Conservation (phyloP, 2,329 filamentous ascomycete genomes). For the Cladophialophora chaetospira region DNA sequence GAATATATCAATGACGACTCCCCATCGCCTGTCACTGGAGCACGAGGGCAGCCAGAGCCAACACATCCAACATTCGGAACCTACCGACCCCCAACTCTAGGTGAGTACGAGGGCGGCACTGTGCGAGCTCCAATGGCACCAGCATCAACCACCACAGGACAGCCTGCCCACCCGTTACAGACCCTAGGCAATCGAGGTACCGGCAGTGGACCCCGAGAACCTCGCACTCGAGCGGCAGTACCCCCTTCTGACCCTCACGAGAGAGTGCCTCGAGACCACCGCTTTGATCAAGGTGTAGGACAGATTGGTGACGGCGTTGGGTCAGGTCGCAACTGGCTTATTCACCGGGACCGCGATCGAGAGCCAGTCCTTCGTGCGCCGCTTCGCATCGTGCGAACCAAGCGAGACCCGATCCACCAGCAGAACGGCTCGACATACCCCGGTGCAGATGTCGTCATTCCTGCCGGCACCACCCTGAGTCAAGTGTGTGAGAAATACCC, state of each 20-base stretch:
- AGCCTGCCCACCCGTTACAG: too few relatives aligned
- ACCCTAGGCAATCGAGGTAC: too few relatives aligned
- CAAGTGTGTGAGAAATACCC: constrained; percentile 26
- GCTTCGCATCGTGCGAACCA: constrained; percentile 4
- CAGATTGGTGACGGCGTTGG: background rate
- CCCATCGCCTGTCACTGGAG: background rate
- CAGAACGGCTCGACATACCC: constrained; percentile 3
- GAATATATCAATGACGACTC: background rate
- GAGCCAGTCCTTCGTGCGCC: background rate
- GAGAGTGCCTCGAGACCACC: background rate
- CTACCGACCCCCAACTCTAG: too few relatives aligned
- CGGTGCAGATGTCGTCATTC: constrained; percentile 8
- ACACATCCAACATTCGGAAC: too few relatives aligned
- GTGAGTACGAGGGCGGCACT: too few relatives aligned
- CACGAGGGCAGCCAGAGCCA: background rate
- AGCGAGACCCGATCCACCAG: background rate
- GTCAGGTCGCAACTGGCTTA: background rate
- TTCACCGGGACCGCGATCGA: background rate
- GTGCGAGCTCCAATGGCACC: too few relatives aligned
- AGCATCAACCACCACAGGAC: too few relatives aligned
- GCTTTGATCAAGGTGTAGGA: background rate
- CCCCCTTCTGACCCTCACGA: background rate
- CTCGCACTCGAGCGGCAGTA: background rate
- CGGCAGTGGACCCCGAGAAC: too few relatives aligned
- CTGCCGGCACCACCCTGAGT: constrained; percentile 21